Base-by-base conservation (phyloP, 2,329 filamentous ascomycete species). In the Nannizzia gypsea region DNA sequence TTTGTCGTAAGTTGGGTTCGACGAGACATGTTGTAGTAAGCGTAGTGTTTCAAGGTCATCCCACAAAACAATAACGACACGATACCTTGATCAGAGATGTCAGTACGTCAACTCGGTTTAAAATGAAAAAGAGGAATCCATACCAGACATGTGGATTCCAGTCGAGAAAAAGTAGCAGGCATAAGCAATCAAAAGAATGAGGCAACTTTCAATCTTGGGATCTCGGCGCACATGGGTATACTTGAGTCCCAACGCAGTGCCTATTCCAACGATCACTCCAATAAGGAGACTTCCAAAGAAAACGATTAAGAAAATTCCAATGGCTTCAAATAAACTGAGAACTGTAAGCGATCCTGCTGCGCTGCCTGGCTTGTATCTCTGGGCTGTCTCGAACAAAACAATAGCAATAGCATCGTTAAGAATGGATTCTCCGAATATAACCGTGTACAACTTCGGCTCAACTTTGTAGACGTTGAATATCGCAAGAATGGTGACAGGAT, bases 401-500 rank as follows among this genome's bases (percentile, higher is more conserved):
- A 99, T 99, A 65, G 93, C 93, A 69, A 99, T 92, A 50, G 93
- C 93, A 77, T 99, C 93, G 72, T 99, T 99, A 60, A 99, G 78
- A 62, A 99, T 97, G 6, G 92, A 95, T 76, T 99, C 93, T 71
- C 93, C 93, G 73, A 99, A 99, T 66, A 99, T 99, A 72, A 99
- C 86, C 31, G 93, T 99, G 76, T 99, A 99, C 17, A 99, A 82
- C 76, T 97, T 97, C 2, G 93, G 93, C 69, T 99, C 93, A 67
- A 99, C 93, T 76, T 97, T 97, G 82, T 97, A 99, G 1, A 93
- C 88, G 73, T 96, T 97, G 82, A 99, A 99, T 67, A 99, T 99
- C 71, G 93, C 93, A 59, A 99, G 80, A 67, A 99, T 97, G 0
- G 93, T 99, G 61, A 99, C 92, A 0, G 93, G 93, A 70, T 99